These are phyloP conservation scores for Blastocrithidia nonstop DNA, from an alignment of 208 protist species.

Conservation along the genomic window DNA sequence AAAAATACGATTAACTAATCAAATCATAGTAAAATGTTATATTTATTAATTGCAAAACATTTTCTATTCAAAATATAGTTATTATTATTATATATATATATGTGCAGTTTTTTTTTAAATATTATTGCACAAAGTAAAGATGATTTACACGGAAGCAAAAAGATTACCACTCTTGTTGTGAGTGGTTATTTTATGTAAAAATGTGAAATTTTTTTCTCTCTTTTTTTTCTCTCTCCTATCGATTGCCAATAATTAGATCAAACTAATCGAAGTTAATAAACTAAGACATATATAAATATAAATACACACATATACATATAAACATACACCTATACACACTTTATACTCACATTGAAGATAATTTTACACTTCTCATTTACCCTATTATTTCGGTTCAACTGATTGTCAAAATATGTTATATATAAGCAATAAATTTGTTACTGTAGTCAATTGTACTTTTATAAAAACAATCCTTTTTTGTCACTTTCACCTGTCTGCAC, in stretches of 20 bases:
- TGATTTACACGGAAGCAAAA: not conserved
- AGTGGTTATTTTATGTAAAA: slow-evolving; percentile 4
- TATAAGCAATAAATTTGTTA: no score
- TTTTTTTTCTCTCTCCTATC: not conserved
- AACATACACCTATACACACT: not conserved
- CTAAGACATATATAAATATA: not conserved
- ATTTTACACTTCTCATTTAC: no score
- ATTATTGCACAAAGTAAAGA: not conserved
- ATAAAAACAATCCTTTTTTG: no score
- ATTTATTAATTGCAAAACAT: not conserved
- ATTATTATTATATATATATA: slow-evolving; percentile 2
- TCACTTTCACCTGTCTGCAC: no score
- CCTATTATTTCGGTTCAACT: no score
- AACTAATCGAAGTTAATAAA: no score
- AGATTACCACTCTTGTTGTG: not conserved
- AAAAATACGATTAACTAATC: slow-evolving; percentile 1
- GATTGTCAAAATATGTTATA: no score
- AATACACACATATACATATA: not conserved
- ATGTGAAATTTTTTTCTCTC: not conserved
- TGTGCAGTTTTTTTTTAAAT: not conserved
- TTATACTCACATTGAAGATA: not conserved
- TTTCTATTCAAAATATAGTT: not conserved
- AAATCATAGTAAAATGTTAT: not conserved
- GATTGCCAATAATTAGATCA: not conserved
- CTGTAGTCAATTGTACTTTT: no score